A percentile compares a stretch with the other conserved stretches of the same genome.
Conservation (phyloP, 768 basidiomycete genomes). For the Tricholoma flavovirens region DNA sequence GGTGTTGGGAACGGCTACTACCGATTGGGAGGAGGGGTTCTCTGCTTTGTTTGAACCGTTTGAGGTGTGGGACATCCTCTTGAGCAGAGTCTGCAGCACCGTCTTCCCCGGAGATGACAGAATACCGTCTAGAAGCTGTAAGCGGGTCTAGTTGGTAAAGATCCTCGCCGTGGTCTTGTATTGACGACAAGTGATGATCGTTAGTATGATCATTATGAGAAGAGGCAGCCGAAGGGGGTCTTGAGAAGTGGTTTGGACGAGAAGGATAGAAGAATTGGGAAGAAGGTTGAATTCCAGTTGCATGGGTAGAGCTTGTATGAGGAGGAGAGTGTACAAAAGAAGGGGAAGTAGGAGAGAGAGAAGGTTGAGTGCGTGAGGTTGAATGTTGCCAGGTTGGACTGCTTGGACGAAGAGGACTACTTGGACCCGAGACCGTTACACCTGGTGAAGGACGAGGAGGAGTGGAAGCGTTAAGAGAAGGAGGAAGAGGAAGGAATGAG, state of each 20-base stretch:
- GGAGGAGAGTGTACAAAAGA: slow-evolving; percentile 10
- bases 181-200: slow-evolving; percentile 6
- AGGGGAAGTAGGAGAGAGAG: slow-evolving; percentile 2
- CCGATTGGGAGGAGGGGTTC: slow-evolving; percentile 66
- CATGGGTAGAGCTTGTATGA: slow-evolving; percentile 47
- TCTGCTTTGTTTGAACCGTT: slow-evolving; percentile 56
- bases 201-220: slow-evolving; percentile 7
- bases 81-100: not conserved
- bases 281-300: slow-evolving; percentile 71
- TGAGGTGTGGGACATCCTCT: slow-evolving; percentile 21
- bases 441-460: not conserved
- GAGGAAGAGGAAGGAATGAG: too few relatives aligned
- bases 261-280: slow-evolving; percentile 75
- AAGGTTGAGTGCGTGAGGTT: too few relatives aligned
- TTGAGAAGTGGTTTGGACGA: slow-evolving; percentile 46
- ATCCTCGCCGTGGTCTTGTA: not conserved
- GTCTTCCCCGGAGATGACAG: slow-evolving; percentile 11
- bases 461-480: not conserved
- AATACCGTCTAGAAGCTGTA: slow-evolving; percentile 1
- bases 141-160: too few relatives aligned
- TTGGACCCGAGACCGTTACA: not conserved
- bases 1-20: slow-evolving; percentile 19
- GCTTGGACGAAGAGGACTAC: too few relatives aligned
- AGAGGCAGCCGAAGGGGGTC: slow-evolving; percentile 29
- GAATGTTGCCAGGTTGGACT: too few relatives aligned